These are phyloP conservation scores for Nigrospora sphaerica DNA, from an alignment of 2,329 filamentous ascomycete genomes.

Conservation along the genomic window DNA sequence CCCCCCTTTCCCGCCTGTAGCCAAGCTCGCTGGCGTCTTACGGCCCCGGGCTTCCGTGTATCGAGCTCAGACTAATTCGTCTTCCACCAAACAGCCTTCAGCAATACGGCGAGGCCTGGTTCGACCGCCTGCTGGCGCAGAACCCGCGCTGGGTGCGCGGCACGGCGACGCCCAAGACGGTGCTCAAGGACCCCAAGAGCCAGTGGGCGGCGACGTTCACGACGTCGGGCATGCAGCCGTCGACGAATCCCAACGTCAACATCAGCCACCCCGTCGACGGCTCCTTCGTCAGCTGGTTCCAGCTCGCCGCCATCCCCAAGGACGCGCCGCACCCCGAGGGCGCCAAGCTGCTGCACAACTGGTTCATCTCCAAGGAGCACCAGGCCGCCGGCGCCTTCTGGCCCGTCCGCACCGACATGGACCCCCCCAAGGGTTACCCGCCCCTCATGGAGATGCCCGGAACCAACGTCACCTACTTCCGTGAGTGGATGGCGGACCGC, in stretches of 20 bases:
- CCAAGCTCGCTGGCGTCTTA: too few species aligned
- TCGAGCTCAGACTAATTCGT: too few species aligned
- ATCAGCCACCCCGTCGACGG: conserved; percentile 25
- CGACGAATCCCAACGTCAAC: conserved; percentile 9
- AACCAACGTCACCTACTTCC: conserved; percentile 25
- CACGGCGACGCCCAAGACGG: conserved; percentile 30
- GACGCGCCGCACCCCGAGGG: conserved; percentile 41
- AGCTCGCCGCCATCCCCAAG: conserved; percentile 39
- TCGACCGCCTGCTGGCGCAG: conserved; percentile 37
- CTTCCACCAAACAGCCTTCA: conserved; percentile 19
- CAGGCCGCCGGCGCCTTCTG: conserved; percentile 23
- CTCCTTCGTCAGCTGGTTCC: conserved; percentile 39
- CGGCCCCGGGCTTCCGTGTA: too few species aligned
- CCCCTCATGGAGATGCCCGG: conserved; percentile 18
- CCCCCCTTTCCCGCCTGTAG: too few species aligned
- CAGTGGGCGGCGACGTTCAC: conserved; percentile 28
- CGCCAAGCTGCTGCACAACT: conserved; percentile 43
- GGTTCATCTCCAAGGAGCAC: conserved; percentile 32
- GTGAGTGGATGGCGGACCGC: conserved; percentile 27
- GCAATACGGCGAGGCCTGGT: conserved; percentile 36
- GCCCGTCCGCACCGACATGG: conserved; percentile 21
- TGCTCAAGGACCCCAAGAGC: conserved; percentile 21
- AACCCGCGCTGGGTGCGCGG: conserved; percentile 48
- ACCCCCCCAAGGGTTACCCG: conserved; percentile 14
- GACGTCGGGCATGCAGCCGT: conserved; percentile 9